These are phyloP conservation scores for Pleoardoris graminearum DNA, from an alignment of 2,329 filamentous ascomycete genomes.

Conservation along the genomic window DNA sequence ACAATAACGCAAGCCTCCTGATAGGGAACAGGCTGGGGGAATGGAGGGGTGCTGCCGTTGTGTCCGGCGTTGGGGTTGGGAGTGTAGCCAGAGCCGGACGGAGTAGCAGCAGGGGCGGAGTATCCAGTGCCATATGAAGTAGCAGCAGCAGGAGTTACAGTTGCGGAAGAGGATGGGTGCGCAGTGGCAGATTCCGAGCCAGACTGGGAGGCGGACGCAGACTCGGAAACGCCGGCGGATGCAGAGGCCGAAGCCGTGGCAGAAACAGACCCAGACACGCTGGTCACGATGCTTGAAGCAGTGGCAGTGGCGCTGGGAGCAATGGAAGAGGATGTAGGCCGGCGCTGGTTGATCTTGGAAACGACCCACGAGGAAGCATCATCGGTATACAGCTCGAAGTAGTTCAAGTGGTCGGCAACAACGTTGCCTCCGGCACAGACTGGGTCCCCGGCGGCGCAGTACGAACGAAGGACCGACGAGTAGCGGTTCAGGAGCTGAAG, in stretches of 20 bases:
- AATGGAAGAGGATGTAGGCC: neutral
- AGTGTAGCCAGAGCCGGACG: neutral
- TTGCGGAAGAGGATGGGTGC: neutral
- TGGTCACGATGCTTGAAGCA: neutral
- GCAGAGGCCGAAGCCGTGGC: neutral
- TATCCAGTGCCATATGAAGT: no score
- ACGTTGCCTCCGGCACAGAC: slow-evolving; percentile 67
- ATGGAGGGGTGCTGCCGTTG: neutral
- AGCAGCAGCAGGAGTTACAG: neutral
- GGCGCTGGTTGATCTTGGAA: slow-evolving; percentile 21
- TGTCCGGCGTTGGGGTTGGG: neutral
- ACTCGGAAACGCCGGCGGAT: neutral
- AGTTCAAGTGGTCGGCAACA: slow-evolving; percentile 60
- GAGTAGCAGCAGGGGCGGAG: neutral
- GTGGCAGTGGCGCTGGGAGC: neutral
- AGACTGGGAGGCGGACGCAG: neutral
- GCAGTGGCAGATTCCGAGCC: neutral
- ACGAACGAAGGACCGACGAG: slow-evolving; percentile 60
- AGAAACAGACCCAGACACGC: neutral
- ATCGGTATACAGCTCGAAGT: slow-evolving; percentile 47
- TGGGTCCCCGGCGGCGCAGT: slow-evolving; percentile 64
- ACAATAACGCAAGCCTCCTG: neutral
- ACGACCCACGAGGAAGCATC: slow-evolving; percentile 28
- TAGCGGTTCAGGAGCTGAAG: slow-evolving; percentile 26
- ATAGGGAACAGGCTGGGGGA: neutral